Percentiles rank a stretch among this genome's conserved stretches.
Conservation (phyloP, 352 stramenopile species). For the Phytopythium aichiense region DNA sequence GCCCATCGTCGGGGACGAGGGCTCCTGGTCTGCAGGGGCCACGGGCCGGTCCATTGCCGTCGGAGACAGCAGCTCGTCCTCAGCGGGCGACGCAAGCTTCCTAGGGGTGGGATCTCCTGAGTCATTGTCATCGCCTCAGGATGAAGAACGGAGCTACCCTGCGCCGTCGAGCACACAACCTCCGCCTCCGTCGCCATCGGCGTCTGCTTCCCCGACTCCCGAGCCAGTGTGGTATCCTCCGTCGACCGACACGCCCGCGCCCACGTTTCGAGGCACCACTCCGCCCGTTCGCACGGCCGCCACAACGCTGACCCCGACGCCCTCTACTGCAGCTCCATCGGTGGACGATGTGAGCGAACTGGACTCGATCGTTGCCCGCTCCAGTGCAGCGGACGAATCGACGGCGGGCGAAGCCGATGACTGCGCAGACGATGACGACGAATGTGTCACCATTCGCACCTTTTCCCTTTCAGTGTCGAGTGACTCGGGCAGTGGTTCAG, state of each 20-base stretch:
- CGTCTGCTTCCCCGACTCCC: neutral
- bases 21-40: neutral
- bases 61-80: neutral
- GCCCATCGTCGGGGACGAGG: neutral
- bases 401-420: neutral
- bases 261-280: neutral
- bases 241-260: neutral
- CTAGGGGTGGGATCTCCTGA: neutral
- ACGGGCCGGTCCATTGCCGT: neutral
- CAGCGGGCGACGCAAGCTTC: neutral
- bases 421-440: constrained; percentile 4
- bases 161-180: neutral
- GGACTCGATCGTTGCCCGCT: neutral
- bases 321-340: neutral
- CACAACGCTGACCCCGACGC: neutral
- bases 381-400: neutral
- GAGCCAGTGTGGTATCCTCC: neutral
- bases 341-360: neutral
- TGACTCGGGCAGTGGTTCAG: neutral
- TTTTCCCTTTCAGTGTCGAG: constrained; percentile 3
- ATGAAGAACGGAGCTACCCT: neutral
- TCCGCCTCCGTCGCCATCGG: neutral
- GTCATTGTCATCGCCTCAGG: neutral
- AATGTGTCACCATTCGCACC: neutral
- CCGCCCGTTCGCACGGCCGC: neutral